phyloP scores from a whole-genome alignment of 2,329 filamentous ascomycete genomes.

The Chaetomium sp. region DNA sequence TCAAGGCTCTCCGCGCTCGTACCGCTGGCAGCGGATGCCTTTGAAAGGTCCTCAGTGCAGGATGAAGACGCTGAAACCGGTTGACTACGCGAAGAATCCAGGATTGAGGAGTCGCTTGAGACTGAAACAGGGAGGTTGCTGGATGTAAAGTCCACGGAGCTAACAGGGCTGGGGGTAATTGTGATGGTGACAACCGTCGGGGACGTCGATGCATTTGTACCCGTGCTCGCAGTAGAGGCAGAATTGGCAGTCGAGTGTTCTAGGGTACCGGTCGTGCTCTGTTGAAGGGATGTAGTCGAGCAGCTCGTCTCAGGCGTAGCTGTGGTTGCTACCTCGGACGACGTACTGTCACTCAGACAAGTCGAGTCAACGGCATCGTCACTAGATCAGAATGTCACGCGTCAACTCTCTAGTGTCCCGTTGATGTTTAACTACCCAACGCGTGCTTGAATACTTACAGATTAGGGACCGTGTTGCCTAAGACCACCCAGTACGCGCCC shows the following conservation, averaged over 20 bases:
- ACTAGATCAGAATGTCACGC: conserved; percentile 9
- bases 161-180: conserved; percentile 11
- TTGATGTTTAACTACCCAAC: too few relatives aligned
- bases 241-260: neutral
- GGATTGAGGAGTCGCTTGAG: neutral
- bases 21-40: too few relatives aligned
- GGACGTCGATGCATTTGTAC: neutral
- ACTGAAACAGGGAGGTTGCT: neutral
- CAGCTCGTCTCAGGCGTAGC: neutral
- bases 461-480: conserved; percentile 29
- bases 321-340: neutral
- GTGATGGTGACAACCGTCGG: conserved; percentile 14
- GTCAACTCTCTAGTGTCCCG: too few relatives aligned
- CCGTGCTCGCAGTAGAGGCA: neutral
- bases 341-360: neutral
- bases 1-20: too few relatives aligned
- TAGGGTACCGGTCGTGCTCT: neutral
- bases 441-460: conserved; percentile 26
- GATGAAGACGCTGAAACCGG: neutral
- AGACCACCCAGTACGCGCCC: conserved; percentile 31
- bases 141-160: conserved; percentile 2
- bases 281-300: neutral
- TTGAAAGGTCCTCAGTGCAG: neutral
- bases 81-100: conserved; percentile 3
- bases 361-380: conserved; percentile 1